Base-by-base conservation (phyloP, 805 yeast genomes). In the Millerozyma miso region DNA sequence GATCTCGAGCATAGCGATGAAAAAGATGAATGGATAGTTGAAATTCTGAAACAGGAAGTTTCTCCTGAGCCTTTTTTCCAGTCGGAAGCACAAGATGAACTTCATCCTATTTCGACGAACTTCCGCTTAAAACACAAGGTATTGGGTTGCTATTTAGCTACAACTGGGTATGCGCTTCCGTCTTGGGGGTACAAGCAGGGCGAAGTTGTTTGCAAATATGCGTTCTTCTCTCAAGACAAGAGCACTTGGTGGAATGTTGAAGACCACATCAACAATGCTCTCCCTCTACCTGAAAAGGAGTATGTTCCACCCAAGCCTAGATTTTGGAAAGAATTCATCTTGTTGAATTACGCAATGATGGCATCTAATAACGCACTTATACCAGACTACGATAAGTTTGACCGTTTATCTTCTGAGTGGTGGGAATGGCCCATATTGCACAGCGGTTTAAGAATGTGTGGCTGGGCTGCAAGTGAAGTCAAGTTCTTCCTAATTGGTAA, bases 361-460 rank as follows among this genome's bases (percentile, higher is more conserved):
- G 86, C 91, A 5, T 82, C 91, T 10, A 86, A 86, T 59, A 86
- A 84, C 54, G 95, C 91, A 0, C 71, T 86, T 53, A 76, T 86
- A 23, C 91, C 93, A 6, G 95, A 86, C 58, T 67, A 71, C 2
- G 93, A 86, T 54, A 85, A 85, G 54, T 77, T 69, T 50, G 95
- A 86, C 56, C 76, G 74, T 43, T 67, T 86, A 45, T 81, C 89
- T 1, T 83, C 91, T 13, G 62, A 73, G 43, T 85, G 87, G 61
- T 86, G 93, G 91, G 86, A 86, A 69, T 86, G 95, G 95, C 95
- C 95, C 39, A 77, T 83, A n/a, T 70, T 85, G 56, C 73, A 80
- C 46, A 76, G 72, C 37, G 95, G 95, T 45, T 76, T 86, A 50
- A 76, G 95, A 63, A 71, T 85, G 74, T 82, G 88, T 63, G 74